A percentile compares a stretch with the other conserved stretches of the same genome.
Conservation (phyloP, 1,284 basidiomycete species). For the Termitomyces sp. region DNA sequence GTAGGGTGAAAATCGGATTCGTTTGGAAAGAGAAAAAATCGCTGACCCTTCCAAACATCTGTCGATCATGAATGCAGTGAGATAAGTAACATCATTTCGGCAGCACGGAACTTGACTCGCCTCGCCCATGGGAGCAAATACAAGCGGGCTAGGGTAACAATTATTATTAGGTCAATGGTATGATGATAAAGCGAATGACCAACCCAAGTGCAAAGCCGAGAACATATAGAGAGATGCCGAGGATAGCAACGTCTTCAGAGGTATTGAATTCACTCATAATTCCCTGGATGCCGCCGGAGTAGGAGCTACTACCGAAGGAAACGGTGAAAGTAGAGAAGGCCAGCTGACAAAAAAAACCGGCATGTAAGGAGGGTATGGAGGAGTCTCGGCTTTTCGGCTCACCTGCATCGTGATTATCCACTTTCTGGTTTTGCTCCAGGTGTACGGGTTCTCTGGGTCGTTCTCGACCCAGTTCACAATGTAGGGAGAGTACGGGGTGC, state of each 20-base stretch:
- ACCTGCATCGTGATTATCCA: slow-evolving; percentile 57
- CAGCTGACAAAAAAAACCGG: slow-evolving; percentile 23
- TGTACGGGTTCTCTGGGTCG: slow-evolving; percentile 61
- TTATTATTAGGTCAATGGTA: slow-evolving; percentile 3
- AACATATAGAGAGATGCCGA: slow-evolving; percentile 61
- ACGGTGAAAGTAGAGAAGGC: slow-evolving; percentile 53
- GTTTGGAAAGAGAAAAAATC: neutral
- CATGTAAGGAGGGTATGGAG: slow-evolving; percentile 1
- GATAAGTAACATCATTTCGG: neutral
- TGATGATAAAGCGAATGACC: slow-evolving; percentile 10
- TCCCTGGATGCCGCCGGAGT: slow-evolving; percentile 48
- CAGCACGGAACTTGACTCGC: slow-evolving; percentile 23
- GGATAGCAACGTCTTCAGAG: slow-evolving; percentile 48
- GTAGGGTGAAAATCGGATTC: slow-evolving; percentile 25
- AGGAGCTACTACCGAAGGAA: slow-evolving; percentile 57
- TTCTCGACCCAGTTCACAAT: slow-evolving; percentile 52
- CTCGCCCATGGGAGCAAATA: slow-evolving; percentile 65
- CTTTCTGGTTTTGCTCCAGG: slow-evolving; percentile 46
- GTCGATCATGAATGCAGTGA: neutral
- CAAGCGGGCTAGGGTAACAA: slow-evolving; percentile 36
- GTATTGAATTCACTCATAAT: slow-evolving; percentile 45
- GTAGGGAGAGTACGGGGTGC: slow-evolving; percentile 46
- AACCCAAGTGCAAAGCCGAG: slow-evolving; percentile 44
- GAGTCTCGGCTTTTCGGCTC: slow-evolving; percentile 2
- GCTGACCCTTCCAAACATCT: slow-evolving; percentile 24